Conservation (phyloP, 208 protist genomes). For the Entamoeba histolytica region DNA sequence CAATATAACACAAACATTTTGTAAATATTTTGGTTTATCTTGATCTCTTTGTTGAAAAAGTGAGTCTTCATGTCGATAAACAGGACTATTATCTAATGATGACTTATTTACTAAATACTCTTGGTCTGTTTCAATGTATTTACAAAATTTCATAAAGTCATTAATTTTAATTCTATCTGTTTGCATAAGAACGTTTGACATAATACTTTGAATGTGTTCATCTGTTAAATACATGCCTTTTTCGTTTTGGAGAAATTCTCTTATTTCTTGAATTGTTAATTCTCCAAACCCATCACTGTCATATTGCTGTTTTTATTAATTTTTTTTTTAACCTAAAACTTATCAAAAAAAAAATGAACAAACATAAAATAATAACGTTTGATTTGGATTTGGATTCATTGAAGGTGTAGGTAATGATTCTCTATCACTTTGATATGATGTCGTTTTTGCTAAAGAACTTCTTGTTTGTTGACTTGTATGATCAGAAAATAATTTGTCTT, state of each 20-base stretch:
- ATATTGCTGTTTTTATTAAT: neutral
- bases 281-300: neutral
- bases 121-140: neutral
- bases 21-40: too few relatives aligned
- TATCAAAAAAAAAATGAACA: neutral
- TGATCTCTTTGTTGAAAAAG: neutral
- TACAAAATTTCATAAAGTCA: neutral
- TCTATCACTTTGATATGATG: too few relatives aligned
- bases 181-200: neutral
- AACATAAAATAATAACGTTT: neutral
- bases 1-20: neutral
- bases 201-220: neutral
- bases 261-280: neutral
- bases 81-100: neutral
- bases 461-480: too few relatives aligned
- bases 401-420: neutral
- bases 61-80: neutral
- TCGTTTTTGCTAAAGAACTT: too few relatives aligned
- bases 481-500: too few relatives aligned
- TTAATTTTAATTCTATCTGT: neutral
- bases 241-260: neutral
- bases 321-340: neutral
- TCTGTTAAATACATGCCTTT: neutral
- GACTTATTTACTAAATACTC: neutral
- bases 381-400: neutral